Conservation (phyloP, 345 rosid species). For the Acer saccharum region DNA sequence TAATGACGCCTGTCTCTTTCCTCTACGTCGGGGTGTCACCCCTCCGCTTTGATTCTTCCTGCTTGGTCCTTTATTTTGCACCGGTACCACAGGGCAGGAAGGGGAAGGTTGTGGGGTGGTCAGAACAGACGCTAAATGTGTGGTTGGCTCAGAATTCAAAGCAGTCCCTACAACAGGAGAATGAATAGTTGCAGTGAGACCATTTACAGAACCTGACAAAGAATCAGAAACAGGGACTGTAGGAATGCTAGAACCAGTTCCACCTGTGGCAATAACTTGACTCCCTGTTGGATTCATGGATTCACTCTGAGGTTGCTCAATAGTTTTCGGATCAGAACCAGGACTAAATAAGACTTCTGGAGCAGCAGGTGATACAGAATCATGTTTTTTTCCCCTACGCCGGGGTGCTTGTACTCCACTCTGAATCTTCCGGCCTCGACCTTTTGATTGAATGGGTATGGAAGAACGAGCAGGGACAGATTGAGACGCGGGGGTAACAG, state of each 20-base stretch:
- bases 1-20: constrained; percentile 36
- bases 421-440: constrained; percentile 46
- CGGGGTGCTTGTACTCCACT: constrained; percentile 48
- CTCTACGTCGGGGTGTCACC: constrained; percentile 48
- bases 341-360: constrained; percentile 51
- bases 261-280: constrained; percentile 14
- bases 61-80: constrained; percentile 20
- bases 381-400: constrained; percentile 66
- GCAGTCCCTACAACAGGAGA: not conserved
- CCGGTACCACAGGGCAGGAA: not conserved
- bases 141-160: constrained; percentile 8
- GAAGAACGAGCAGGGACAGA: constrained; percentile 33
- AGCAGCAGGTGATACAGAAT: constrained; percentile 31
- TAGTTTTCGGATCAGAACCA: constrained; percentile 48
- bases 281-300: constrained; percentile 24
- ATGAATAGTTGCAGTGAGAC: constrained; percentile 10
- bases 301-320: constrained; percentile 32
- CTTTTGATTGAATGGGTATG: constrained; percentile 29
- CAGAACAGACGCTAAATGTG: not conserved
- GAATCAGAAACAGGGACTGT: not conserved
- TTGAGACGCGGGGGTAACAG: constrained; percentile 37
- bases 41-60: constrained; percentile 24
- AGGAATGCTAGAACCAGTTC: constrained; percentile 10
- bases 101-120: constrained; percentile 5
- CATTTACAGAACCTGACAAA: not conserved